A percentile compares a stretch with the other conserved stretches of the same genome.
phyloP scores from a whole-genome alignment of 2,329 filamentous ascomycete genomes.

The Hymenotorrendiella dingleyae region DNA sequence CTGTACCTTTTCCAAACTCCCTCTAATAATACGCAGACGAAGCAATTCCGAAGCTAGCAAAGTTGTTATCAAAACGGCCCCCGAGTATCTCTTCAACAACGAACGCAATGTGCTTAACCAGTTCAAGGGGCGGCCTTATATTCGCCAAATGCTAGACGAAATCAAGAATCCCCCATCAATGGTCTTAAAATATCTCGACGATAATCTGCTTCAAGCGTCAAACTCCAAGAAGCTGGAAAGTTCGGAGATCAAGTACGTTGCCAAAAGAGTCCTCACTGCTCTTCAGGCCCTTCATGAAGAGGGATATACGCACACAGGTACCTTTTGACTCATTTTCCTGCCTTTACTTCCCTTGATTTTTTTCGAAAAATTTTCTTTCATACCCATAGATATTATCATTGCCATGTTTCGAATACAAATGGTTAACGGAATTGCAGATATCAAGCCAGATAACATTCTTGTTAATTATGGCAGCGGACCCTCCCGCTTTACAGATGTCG shows the following conservation, averaged over 20 bases:
- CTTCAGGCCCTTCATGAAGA: conserved; percentile 22
- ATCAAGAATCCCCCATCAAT: conserved; percentile 20
- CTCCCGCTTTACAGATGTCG: conserved; percentile 31
- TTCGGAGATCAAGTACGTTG: conserved; percentile 19
- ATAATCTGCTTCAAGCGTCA: conserved; percentile 21
- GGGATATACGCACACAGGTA: conserved; percentile 23
- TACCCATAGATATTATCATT: conserved; percentile 15
- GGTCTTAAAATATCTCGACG: conserved; percentile 19
- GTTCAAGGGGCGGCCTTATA: conserved; percentile 15
- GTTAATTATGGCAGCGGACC: conserved; percentile 29
- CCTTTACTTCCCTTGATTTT: too few species aligned
- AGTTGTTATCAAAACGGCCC: conserved; percentile 21
- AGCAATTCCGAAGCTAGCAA: conserved; percentile 19
- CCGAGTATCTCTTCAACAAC: conserved; percentile 19
- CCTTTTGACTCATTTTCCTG: too few species aligned
- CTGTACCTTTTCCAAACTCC: conserved; percentile 13
- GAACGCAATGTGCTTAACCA: conserved; percentile 22
- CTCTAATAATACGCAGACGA: conserved; percentile 19
- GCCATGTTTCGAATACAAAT: conserved; percentile 12
- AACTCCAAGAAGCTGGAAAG: conserved; percentile 16
- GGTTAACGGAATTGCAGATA: conserved; percentile 22
- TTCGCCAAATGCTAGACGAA: conserved; percentile 23
- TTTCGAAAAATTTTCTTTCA: conserved; percentile 12
- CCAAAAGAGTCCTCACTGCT: conserved; percentile 21
- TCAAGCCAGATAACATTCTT: conserved; percentile 35